Base-by-base conservation (phyloP, 148 eudicot species). In the Arbutus unedo region DNA sequence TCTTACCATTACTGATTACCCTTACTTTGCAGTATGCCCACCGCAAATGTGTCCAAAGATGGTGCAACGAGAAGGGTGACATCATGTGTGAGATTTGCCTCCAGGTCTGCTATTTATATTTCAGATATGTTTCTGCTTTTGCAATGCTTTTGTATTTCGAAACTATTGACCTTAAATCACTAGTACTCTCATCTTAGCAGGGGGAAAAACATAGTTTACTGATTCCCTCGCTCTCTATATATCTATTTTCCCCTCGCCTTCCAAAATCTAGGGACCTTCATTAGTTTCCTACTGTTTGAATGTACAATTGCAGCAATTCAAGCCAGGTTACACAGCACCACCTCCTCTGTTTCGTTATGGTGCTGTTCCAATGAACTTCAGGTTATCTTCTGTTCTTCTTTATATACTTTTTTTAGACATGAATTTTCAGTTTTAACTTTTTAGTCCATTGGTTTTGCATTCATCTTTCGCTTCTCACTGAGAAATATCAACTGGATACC, bases 1-100 rank as follows among this genome's bases (percentile, higher is more conserved):
- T 16, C 67, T 78, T 16, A 49, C 45, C 54, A 38, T 67, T 41
- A 31, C 38, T 31, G 38, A 31, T 31, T 31, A 15, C 21, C 48
- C 51, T 44, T 57, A 25, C 78, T 60, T 78, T 41, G 81, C 90
- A 94, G 98, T 93, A 93, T 89, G 97, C 97, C 67, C 98, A 94
- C 82, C 93, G 95, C 18, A 80, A 71, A 84, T 94, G 98, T 75
- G 90, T 94, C 48, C 98, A 94, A 64, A 91, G 89, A 87, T 94
- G 98, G 98, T 93, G 98, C 88, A 87, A 91, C 64, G 93, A 93
- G 87, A 94, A 94, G 89, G 98, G 97, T 3, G 87, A 94, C 84
- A 93, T 87, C 72, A 72, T 80, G 62, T 94, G 98, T 59, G 98
- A 94, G 86, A 94, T 94, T 23, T 93, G 98, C 81, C 90, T 13